phyloP scores from a whole-genome alignment of 1,139 yeast species.

The Scheffersomyces insectosa region DNA sequence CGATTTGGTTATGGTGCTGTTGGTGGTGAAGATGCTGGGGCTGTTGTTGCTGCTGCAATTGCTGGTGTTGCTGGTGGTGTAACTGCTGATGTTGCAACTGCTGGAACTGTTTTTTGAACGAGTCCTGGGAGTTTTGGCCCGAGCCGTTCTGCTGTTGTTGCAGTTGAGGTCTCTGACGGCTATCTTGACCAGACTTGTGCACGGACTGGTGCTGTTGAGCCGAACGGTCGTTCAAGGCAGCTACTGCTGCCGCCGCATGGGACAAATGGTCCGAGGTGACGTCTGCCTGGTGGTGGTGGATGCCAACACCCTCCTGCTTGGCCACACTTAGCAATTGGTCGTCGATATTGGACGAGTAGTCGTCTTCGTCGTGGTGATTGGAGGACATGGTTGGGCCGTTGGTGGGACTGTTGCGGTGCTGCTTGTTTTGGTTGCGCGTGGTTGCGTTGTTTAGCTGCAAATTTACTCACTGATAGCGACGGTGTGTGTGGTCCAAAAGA shows the following conservation, averaged over 20 bases:
- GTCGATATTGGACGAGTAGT: constrained; percentile 46
- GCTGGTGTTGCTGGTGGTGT: constrained; percentile 16
- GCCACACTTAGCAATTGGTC: constrained; percentile 46
- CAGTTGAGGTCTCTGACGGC: background rate
- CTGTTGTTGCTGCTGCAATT: constrained; percentile 20
- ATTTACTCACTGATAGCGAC: too few species aligned
- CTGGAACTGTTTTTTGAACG: constrained; percentile 13
- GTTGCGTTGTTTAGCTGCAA: too few species aligned
- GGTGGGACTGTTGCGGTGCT: constrained; percentile 2
- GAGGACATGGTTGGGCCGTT: constrained; percentile 18
- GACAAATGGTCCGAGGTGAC: constrained; percentile 5
- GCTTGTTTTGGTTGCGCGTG: too few species aligned
- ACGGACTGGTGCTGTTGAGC: constrained; percentile 5
- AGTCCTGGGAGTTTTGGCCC: constrained; percentile 15
- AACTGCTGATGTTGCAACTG: constrained; percentile 16
- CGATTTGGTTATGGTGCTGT: constrained; percentile 10
- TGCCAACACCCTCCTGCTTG: constrained; percentile 34
- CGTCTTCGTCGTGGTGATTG: constrained; percentile 26
- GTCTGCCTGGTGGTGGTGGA: background rate
- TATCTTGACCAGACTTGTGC: constrained; percentile 1
- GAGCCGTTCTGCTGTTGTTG: constrained; percentile 3
- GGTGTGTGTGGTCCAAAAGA: constrained; percentile 1
- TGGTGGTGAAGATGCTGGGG: constrained; percentile 22
- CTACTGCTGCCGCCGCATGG: constrained; percentile 22
- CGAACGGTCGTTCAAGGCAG: background rate